Percentiles rank a stretch among this genome's conserved stretches.
These are phyloP conservation scores for Cystofilobasidium capitatum DNA, from an alignment of 768 basidiomycete genomes.

Conservation along the genomic window DNA sequence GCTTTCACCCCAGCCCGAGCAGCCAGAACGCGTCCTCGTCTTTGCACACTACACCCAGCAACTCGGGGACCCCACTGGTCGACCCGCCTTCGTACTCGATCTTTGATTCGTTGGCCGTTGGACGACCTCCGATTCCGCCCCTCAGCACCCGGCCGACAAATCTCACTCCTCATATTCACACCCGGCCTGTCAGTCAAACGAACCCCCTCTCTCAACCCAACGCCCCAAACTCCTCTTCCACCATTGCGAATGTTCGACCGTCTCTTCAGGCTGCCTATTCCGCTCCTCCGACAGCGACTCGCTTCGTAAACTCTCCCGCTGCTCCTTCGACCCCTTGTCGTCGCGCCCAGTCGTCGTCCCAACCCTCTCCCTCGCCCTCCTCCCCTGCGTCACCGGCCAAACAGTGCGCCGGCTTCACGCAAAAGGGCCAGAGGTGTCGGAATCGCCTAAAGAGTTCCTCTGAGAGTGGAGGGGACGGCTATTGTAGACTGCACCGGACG, in stretches of 20 bases:
- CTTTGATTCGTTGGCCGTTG: background rate
- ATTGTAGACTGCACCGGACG: background rate
- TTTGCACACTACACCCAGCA: background rate
- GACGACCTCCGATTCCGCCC: no score
- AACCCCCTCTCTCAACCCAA: background rate
- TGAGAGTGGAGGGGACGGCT: background rate
- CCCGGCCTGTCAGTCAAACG: no score
- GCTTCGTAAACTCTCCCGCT: no score
- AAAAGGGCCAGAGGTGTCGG: conserved; percentile 3
- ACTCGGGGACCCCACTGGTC: no score
- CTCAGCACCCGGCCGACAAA: no score
- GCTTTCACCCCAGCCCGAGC: background rate
- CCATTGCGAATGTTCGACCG: background rate
- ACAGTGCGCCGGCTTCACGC: conserved; percentile 9
- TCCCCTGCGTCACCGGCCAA: background rate
- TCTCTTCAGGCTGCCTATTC: background rate
- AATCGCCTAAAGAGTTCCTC: background rate
- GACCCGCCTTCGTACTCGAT: background rate
- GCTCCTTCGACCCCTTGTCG: background rate
- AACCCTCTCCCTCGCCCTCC: background rate
- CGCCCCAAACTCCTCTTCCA: background rate
- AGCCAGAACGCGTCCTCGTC: background rate
- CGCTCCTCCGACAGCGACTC: background rate
- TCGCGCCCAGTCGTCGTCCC: background rate
- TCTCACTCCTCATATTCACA: no score